Percentiles rank a stretch among this genome's conserved stretches.
These are phyloP conservation scores for Graphiopsis chlorocephala DNA, from an alignment of 2,329 filamentous ascomycete genomes.

Conservation along the genomic window DNA sequence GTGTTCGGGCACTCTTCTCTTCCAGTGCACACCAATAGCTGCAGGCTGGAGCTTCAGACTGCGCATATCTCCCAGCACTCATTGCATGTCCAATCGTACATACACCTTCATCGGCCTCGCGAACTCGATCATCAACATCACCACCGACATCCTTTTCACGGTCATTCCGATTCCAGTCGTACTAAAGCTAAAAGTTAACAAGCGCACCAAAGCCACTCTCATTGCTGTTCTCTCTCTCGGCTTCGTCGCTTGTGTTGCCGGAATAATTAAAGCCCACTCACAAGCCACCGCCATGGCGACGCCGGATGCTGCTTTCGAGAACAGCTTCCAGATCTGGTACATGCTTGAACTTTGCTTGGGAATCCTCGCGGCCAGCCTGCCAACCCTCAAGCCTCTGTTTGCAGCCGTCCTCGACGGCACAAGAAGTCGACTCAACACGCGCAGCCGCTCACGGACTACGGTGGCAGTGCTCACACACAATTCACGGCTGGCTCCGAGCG, in stretches of 20 bases:
- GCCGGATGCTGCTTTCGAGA: slow-evolving; percentile 37
- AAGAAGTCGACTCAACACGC: slow-evolving; percentile 27
- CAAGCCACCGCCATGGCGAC: slow-evolving; percentile 38
- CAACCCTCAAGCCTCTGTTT: slow-evolving; percentile 43
- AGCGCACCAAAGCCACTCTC: slow-evolving; percentile 41
- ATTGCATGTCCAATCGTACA: slow-evolving; percentile 42
- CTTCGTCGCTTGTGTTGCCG: slow-evolving; percentile 43
- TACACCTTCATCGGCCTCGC: slow-evolving; percentile 48
- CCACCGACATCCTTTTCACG: slow-evolving; percentile 43
- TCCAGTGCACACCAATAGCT: slow-evolving; percentile 46
- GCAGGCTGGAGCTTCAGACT: slow-evolving; percentile 45
- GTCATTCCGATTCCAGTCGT: slow-evolving; percentile 44
- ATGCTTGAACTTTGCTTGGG: slow-evolving; percentile 46
- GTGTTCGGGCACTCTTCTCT: slow-evolving; percentile 47
- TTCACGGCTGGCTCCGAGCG: not conserved
- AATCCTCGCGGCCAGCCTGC: slow-evolving; percentile 44
- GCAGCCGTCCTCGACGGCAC: slow-evolving; percentile 31
- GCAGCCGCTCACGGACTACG: slow-evolving; percentile 13
- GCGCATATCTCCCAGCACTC: slow-evolving; percentile 36
- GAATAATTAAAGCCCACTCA: slow-evolving; percentile 42
- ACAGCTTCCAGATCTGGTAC: slow-evolving; percentile 46
- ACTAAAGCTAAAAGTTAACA: slow-evolving; percentile 43
- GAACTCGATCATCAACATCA: slow-evolving; percentile 44
- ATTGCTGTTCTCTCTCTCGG: slow-evolving; percentile 39
- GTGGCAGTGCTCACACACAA: not conserved